Evolutionary conservation across 345 rosid species (phyloP).

Genomic region (Citropsis articulata): DNA sequence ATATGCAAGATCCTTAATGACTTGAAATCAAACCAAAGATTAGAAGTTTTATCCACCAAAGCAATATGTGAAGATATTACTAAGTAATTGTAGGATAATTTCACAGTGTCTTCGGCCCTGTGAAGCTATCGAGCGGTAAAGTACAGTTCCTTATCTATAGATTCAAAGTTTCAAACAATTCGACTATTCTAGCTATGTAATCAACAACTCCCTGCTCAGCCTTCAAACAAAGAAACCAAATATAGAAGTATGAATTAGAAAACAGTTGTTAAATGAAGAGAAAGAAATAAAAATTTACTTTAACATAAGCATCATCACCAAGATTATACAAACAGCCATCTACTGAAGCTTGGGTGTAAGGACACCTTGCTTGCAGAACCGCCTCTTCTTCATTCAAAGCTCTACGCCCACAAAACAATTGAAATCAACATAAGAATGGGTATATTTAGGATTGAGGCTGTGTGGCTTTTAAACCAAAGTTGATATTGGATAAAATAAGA

Average conservation of each 20-base stretch:
- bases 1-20: conserved; percentile 20
- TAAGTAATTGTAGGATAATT: neutral
- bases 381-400: conserved; percentile 8
- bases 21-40: conserved; percentile 16
- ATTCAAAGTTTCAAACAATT: conserved; percentile 34
- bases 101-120: conserved; percentile 40
- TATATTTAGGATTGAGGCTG: neutral
- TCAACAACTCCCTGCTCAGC: conserved; percentile 29
- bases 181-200: conserved; percentile 38
- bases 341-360: conserved; percentile 21
- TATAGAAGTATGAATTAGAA: neutral
- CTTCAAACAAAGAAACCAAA: conserved; percentile 1
- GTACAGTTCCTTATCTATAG: conserved; percentile 13
- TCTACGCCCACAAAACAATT: conserved; percentile 5
- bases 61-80: neutral
- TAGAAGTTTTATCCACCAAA: neutral
- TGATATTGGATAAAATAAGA: neutral
- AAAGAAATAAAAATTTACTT: conserved; percentile 15
- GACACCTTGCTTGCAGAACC: conserved; percentile 23
- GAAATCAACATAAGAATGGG: neutral
- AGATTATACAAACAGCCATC: conserved; percentile 28
- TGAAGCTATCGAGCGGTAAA: conserved; percentile 40
- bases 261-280: neutral
- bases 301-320: conserved; percentile 33
- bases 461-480: neutral